Conservation (phyloP, 352 stramenopile genomes). For the Globisporangium sylvaticum region DNA sequence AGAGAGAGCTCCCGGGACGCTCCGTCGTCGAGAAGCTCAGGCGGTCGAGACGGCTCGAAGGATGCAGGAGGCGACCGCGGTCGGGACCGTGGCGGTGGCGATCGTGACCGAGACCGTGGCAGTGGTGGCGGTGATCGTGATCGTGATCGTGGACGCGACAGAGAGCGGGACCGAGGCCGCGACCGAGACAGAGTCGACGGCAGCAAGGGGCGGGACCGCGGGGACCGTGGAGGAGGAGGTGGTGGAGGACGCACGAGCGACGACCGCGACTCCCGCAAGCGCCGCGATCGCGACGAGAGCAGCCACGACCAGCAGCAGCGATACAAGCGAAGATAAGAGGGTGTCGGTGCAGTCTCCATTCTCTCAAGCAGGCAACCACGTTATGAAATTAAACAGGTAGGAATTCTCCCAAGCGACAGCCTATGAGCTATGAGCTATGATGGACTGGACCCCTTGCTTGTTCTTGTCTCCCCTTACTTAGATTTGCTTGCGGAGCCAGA, state of each 20-base stretch:
- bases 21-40: slow-evolving; percentile 7
- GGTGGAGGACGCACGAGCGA: slow-evolving; percentile 21
- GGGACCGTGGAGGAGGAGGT: slow-evolving; percentile 18
- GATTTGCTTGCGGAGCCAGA: slow-evolving; percentile 77
- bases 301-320: slow-evolving; percentile 13
- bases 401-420: background rate
- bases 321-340: slow-evolving; percentile 53
- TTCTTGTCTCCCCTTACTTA: slow-evolving; percentile 20
- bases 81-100: slow-evolving; percentile 21
- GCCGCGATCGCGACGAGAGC: slow-evolving; percentile 52
- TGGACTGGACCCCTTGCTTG: background rate
- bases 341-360: background rate
- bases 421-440: background rate
- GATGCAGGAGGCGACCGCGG: slow-evolving; percentile 22
- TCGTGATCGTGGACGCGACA: slow-evolving; percentile 28
- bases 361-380: background rate
- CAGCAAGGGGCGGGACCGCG: slow-evolving; percentile 28
- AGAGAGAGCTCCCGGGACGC: slow-evolving; percentile 15
- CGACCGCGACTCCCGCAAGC: slow-evolving; percentile 67
- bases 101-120: slow-evolving; percentile 15
- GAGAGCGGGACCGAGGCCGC: slow-evolving; percentile 22
- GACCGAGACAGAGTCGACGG: slow-evolving; percentile 28
- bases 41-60: slow-evolving; percentile 17
- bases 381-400: background rate
- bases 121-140: slow-evolving; percentile 10